Conservation (phyloP, 345 rosid species). For the Pugionium dolabratum region DNA sequence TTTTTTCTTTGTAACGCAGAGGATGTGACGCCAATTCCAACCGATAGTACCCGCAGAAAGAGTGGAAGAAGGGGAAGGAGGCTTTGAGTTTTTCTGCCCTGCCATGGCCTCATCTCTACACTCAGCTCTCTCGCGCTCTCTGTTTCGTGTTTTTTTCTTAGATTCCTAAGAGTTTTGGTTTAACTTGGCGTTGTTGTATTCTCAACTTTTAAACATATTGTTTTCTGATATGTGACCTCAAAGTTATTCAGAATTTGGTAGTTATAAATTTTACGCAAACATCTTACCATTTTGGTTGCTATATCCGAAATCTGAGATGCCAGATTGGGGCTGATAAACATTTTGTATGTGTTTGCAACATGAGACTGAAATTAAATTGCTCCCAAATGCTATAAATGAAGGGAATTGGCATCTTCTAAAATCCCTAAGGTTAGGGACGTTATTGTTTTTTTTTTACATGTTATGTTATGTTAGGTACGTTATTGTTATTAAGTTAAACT, state of each 20-base stretch:
- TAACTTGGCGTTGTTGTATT: background rate
- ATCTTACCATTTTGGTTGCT: no score
- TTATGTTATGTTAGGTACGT: no score
- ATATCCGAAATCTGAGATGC: no score
- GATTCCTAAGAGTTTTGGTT: conserved; percentile 18
- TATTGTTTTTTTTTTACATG: no score
- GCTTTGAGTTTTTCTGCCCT: conserved; percentile 42
- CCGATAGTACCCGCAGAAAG: conserved; percentile 82
- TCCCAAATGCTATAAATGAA: no score
- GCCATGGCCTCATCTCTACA: no score
- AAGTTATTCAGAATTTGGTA: background rate
- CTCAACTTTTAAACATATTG: background rate
- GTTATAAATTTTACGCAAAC: background rate
- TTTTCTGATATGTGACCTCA: background rate
- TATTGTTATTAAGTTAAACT: no score
- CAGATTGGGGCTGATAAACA: no score
- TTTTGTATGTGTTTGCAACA: no score
- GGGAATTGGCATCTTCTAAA: no score
- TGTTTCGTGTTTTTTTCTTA: background rate
- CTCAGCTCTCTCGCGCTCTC: background rate
- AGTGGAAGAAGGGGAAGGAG: conserved; percentile 85
- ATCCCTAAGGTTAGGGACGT: no score
- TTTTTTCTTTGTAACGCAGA: conserved; percentile 41
- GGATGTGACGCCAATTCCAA: conserved; percentile 84
- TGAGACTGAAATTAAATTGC: no score